These are phyloP conservation scores for Talaromyces sp. DNA, from an alignment of 2,329 filamentous ascomycete species.

Conservation along the genomic window DNA sequence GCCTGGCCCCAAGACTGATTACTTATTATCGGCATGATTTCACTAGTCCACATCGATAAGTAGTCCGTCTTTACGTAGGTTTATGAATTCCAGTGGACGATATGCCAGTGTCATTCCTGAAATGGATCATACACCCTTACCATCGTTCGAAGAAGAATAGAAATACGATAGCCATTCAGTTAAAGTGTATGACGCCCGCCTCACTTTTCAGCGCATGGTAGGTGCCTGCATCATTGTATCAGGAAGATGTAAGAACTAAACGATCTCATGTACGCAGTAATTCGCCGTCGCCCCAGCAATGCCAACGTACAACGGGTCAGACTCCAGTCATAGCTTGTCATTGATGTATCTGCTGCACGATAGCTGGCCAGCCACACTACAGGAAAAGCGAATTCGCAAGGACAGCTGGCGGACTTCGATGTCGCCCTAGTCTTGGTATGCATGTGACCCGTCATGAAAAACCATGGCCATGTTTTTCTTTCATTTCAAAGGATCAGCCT, in stretches of 20 bases:
- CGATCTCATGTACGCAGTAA: background rate
- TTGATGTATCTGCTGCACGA: background rate
- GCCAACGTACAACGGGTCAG: background rate
- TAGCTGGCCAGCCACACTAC: background rate
- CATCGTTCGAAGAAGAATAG: background rate
- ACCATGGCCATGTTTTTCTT: background rate
- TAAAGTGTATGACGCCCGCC: conserved; percentile 4
- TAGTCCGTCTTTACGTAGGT: background rate
- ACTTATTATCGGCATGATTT: background rate
- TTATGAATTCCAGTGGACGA: background rate
- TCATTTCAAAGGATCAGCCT: background rate
- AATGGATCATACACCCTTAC: background rate
- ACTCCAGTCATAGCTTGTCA: background rate
- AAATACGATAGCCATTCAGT: background rate
- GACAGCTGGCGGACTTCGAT: conserved; percentile 3
- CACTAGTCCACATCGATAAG: background rate
- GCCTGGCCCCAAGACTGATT: background rate
- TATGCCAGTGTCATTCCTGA: background rate
- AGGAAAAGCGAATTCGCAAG: background rate
- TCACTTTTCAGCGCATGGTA: conserved; percentile 8
- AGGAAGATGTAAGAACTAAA: background rate
- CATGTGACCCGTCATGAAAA: conserved; percentile 10
- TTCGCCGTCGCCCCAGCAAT: background rate
- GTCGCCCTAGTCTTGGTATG: background rate
- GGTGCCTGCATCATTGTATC: background rate